Percentiles rank a stretch among this genome's conserved stretches.
These are phyloP conservation scores for Triticum timopheevii DNA, from an alignment of 176 grass and related monocot genomes.

Conservation along the genomic window DNA sequence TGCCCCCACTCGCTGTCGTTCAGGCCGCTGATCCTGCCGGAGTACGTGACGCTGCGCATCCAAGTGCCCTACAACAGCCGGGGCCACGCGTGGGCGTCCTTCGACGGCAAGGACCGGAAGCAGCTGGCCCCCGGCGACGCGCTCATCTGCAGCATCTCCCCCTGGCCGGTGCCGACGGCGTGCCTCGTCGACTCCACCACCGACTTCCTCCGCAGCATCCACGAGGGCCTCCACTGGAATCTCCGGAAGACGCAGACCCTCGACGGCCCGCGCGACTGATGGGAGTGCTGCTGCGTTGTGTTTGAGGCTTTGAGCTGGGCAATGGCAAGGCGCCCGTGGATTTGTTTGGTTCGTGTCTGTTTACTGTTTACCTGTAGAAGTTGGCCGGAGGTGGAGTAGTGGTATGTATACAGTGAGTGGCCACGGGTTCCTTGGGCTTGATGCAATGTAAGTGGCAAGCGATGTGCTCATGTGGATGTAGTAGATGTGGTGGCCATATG, in stretches of 20 bases:
- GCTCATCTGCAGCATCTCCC: constrained; percentile 90
- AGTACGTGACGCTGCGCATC: constrained; percentile 76
- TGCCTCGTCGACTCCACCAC: constrained; percentile 86
- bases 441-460: not conserved
- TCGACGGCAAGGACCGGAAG: constrained; percentile 91
- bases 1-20: constrained; percentile 94
- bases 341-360: not conserved
- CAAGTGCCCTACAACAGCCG: constrained; percentile 92
- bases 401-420: not conserved
- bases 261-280: constrained; percentile 52
- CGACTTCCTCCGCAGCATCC: constrained; percentile 82
- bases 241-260: constrained; percentile 79
- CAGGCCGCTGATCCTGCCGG: constrained; percentile 83
- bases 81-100: constrained; percentile 86
- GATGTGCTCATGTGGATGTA: not conserved
- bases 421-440: constrained; percentile 18
- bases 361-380: constrained; percentile 18
- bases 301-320: not conserved
- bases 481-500: not conserved
- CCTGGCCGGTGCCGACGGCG: constrained; percentile 87
- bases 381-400: not conserved
- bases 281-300: too few species aligned
- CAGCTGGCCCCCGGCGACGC: constrained; percentile 74
- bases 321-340: not conserved
- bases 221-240: constrained; percentile 98